Evolutionary conservation across 495 filamentous ascomycete genomes (phyloP).

Genomic region (Massariosphaeria phaeospora): DNA sequence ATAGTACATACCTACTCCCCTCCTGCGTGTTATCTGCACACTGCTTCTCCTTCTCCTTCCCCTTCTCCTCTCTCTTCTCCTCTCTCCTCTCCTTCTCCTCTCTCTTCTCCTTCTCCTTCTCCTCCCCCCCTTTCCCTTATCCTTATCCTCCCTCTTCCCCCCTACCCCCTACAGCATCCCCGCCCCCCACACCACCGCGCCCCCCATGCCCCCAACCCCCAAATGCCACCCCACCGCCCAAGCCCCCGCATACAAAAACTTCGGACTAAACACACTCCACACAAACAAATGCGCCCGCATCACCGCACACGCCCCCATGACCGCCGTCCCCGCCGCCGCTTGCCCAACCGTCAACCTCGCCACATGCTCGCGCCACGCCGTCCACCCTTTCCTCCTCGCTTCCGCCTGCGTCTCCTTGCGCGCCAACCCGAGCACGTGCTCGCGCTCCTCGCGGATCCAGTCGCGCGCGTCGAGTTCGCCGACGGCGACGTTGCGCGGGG

Average conservation of each 20-base stretch:
- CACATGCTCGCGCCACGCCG: constrained; percentile 43
- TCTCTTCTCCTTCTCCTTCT: neutral
- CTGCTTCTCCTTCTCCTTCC: neutral
- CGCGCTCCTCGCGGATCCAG: constrained; percentile 16
- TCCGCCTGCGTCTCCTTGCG: neutral
- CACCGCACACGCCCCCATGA: constrained; percentile 83
- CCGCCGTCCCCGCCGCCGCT: constrained; percentile 55
- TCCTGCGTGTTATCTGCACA: too few relatives aligned
- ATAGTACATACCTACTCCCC: too few relatives aligned
- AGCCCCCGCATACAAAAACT: constrained; percentile 85
- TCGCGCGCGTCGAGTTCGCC: constrained; percentile 9
- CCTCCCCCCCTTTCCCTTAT: neutral
- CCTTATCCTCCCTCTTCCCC: neutral
- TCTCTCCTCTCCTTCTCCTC: neutral
- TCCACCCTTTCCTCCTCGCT: neutral
- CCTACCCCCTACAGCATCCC: constrained; percentile 1
- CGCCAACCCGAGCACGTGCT: constrained; percentile 1
- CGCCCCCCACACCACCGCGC: constrained; percentile 48
- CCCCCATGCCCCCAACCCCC: constrained; percentile 57
- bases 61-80: neutral
- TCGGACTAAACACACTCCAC: constrained; percentile 98
- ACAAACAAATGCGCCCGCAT: constrained; percentile 91
- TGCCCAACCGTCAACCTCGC: constrained; percentile 62
- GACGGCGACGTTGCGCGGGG: neutral
- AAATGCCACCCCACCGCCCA: constrained; percentile 84